phyloP scores from a whole-genome alignment of 192 early-diverging fungal species.

The Linnemannia elongata region DNA sequence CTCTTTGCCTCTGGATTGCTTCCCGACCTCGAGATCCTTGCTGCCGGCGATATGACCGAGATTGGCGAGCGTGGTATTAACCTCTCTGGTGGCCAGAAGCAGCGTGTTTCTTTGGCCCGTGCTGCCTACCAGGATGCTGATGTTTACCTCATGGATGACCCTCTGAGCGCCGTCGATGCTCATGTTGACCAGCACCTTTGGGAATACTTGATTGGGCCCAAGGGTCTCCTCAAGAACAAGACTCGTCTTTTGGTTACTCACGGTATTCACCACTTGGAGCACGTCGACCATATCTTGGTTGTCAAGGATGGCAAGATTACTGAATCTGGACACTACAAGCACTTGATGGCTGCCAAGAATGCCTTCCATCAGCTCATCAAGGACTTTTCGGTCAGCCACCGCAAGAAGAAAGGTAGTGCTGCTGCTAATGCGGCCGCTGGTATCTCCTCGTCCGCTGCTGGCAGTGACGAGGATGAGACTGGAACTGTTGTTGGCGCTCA shows the following conservation, averaged over 20 bases:
- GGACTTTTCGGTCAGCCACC: conserved; percentile 65
- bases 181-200: conserved; percentile 86
- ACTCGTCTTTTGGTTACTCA: conserved; percentile 87
- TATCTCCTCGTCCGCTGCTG: conserved; percentile 10
- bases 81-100: conserved; percentile 93
- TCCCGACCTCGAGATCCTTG: conserved; percentile 85
- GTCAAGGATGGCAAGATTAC: conserved; percentile 77
- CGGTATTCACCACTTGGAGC: conserved; percentile 80
- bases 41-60: conserved; percentile 91
- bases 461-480: conserved; percentile 29
- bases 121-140: conserved; percentile 93
- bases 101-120: conserved; percentile 71
- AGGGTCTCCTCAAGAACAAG: conserved; percentile 84
- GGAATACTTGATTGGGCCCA: conserved; percentile 86
- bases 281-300: conserved; percentile 76
- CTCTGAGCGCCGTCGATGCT: conserved; percentile 73
- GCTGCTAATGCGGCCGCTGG: conserved; percentile 51
- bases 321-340: conserved; percentile 74
- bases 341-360: conserved; percentile 72
- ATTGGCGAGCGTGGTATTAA: conserved; percentile 94
- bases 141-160: conserved; percentile 65
- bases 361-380: conserved; percentile 74
- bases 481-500: conserved; percentile 41
- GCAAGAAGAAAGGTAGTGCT: conserved; percentile 20
- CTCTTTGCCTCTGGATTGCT: conserved; percentile 86